Percentiles rank a stretch among this genome's conserved stretches.
These are phyloP conservation scores for Imleria badia DNA, from an alignment of 768 basidiomycete species.

Conservation along the genomic window DNA sequence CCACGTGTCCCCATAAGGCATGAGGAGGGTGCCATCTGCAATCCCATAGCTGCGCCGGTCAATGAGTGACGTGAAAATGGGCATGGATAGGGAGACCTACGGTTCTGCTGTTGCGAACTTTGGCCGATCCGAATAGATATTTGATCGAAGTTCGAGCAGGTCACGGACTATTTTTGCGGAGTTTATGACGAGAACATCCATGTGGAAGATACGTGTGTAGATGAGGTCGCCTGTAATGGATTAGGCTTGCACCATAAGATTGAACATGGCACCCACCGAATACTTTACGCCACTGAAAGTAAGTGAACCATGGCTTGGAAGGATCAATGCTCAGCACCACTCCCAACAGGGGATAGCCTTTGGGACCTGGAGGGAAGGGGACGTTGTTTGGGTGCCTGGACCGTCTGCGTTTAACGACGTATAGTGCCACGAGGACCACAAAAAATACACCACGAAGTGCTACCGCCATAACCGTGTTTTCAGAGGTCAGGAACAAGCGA, in stretches of 20 bases:
- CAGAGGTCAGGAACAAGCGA: too few relatives aligned
- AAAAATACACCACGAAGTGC: neutral
- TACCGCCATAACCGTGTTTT: too few relatives aligned
- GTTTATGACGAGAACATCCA: slow-evolving; percentile 30
- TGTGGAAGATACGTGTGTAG: slow-evolving; percentile 21
- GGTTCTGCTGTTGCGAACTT: slow-evolving; percentile 21
- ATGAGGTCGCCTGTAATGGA: slow-evolving; percentile 20
- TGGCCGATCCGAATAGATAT: slow-evolving; percentile 38
- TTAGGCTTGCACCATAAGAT: neutral
- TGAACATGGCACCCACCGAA: slow-evolving; percentile 15
- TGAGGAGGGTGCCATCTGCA: slow-evolving; percentile 33
- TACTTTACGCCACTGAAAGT: slow-evolving; percentile 30
- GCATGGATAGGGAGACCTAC: slow-evolving; percentile 5
- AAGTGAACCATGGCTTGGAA: slow-evolving; percentile 34
- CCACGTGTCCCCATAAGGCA: slow-evolving; percentile 42
- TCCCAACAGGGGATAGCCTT: slow-evolving; percentile 40
- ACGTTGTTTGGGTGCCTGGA: neutral
- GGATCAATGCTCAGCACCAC: slow-evolving; percentile 24
- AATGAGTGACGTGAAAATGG: neutral
- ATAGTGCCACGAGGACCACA: slow-evolving; percentile 14
- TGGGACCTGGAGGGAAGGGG: slow-evolving; percentile 53
- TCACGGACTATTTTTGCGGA: slow-evolving; percentile 27
- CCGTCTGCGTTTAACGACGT: slow-evolving; percentile 5
- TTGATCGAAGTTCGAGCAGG: slow-evolving; percentile 30
- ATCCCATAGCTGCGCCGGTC: slow-evolving; percentile 28